phyloP scores from a whole-genome alignment of 1,139 yeast species.

The Geotrichum histeridarum region DNA sequence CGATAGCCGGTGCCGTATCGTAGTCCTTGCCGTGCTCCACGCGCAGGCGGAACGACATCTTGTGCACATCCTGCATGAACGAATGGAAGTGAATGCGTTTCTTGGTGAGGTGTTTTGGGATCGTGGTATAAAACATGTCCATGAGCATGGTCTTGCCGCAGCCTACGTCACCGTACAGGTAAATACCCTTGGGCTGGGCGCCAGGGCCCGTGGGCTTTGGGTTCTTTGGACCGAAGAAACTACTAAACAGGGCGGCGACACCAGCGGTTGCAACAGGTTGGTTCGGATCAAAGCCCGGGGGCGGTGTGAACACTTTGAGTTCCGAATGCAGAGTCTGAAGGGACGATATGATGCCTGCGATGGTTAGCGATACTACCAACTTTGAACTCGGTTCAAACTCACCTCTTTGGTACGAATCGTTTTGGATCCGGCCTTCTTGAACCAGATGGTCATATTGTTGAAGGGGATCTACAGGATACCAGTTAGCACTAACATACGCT shows the following conservation, averaged over 20 bases:
- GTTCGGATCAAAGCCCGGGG: slow-evolving; percentile 13
- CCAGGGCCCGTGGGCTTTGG: slow-evolving; percentile 17
- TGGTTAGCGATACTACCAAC: not conserved
- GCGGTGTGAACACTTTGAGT: slow-evolving; percentile 26
- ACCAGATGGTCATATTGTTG: slow-evolving; percentile 59
- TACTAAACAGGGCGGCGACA: slow-evolving; percentile 16
- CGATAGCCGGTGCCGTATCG: slow-evolving; percentile 80
- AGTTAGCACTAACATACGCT: not conserved
- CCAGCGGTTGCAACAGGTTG: slow-evolving; percentile 9
- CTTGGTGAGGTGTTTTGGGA: slow-evolving; percentile 72
- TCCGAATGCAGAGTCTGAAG: slow-evolving; percentile 28
- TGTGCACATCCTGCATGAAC: slow-evolving; percentile 91
- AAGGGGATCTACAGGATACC: slow-evolving; percentile 28
- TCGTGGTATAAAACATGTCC: slow-evolving; percentile 85
- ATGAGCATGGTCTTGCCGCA: slow-evolving; percentile 97
- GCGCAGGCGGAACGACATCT: slow-evolving; percentile 74
- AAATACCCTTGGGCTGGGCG: slow-evolving; percentile 67
- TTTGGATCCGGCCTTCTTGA: slow-evolving; percentile 47
- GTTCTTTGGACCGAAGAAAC: slow-evolving; percentile 16
- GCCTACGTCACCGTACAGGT: slow-evolving; percentile 94
- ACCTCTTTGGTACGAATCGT: slow-evolving; percentile 58
- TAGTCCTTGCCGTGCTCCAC: slow-evolving; percentile 56
- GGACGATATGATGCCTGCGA: slow-evolving; percentile 26
- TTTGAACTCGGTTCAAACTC: slow-evolving; percentile 21
- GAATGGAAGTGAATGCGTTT: slow-evolving; percentile 89